These are phyloP conservation scores for Dryadomyces quercus-mongolicae DNA, from an alignment of 2,329 filamentous ascomycete species.

Conservation along the genomic window DNA sequence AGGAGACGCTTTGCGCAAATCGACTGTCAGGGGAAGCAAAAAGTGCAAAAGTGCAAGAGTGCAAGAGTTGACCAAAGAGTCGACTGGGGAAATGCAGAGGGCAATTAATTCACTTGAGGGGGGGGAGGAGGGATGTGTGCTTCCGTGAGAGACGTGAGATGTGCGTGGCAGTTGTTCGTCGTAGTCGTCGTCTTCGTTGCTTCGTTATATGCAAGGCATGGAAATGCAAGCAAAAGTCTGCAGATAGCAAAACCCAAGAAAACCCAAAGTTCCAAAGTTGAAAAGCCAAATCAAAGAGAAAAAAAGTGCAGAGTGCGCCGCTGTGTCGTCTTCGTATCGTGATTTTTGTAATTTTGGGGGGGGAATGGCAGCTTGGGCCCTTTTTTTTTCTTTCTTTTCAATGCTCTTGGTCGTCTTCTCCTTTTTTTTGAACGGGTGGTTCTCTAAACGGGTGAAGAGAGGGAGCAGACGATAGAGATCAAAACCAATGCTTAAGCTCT, in stretches of 20 bases:
- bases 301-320: neutral
- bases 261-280: slow-evolving; percentile 4
- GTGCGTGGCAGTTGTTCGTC: neutral
- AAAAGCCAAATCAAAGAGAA: neutral
- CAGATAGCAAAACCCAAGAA: neutral
- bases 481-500: slow-evolving; percentile 6
- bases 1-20: no score
- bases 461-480: neutral
- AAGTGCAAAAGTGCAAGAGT: neutral
- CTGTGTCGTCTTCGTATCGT: neutral
- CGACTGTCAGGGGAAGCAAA: neutral
- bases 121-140: neutral
- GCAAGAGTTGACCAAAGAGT: neutral
- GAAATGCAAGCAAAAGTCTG: slow-evolving; percentile 3
- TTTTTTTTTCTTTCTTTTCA: neutral
- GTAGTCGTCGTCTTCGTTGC: slow-evolving; percentile 5
- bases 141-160: neutral
- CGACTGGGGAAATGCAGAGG: neutral
- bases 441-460: neutral
- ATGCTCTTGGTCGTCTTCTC: neutral
- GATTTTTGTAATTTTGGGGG: neutral
- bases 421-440: neutral
- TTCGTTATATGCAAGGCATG: slow-evolving; percentile 6
- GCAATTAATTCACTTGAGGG: neutral
- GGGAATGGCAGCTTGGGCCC: neutral